A percentile compares a stretch with the other conserved stretches of the same genome.
These are phyloP conservation scores for Kwoniella shandongensis DNA, from an alignment of 768 basidiomycete genomes.

Conservation along the genomic window DNA sequence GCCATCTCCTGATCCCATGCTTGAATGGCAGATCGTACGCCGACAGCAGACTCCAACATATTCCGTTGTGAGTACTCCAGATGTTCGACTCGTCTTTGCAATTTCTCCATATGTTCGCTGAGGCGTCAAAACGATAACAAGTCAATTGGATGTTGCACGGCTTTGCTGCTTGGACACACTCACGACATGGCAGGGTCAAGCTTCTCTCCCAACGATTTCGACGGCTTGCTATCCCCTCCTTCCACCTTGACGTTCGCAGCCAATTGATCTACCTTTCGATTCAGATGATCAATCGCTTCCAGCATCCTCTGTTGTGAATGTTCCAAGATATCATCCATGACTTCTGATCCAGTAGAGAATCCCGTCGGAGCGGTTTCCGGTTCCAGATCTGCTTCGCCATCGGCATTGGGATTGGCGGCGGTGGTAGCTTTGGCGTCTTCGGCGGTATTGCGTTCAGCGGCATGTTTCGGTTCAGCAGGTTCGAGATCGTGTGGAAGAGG, in stretches of 20 bases:
- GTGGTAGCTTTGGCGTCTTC: no score
- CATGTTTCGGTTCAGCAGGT: conserved; percentile 5
- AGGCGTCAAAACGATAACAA: neutral
- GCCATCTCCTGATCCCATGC: conserved; percentile 35
- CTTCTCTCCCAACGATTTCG: neutral
- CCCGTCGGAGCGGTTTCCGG: neutral
- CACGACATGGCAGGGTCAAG: conserved; percentile 18
- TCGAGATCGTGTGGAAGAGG: conserved; percentile 12
- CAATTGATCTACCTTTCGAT: conserved; percentile 23
- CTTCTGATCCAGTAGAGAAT: conserved; percentile 40
- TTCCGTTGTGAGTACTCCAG: conserved; percentile 29
- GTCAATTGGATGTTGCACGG: neutral
- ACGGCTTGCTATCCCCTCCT: neutral
- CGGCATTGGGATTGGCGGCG: neutral
- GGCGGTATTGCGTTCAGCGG: no score
- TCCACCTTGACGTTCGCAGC: conserved; percentile 15
- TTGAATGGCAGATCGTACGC: conserved; percentile 25
- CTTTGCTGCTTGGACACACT: conserved; percentile 1
- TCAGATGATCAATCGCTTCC: conserved; percentile 40
- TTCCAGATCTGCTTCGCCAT: conserved; percentile 2
- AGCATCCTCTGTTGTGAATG: conserved; percentile 49
- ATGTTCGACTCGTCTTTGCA: conserved; percentile 23
- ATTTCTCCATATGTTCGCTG: conserved; percentile 18
- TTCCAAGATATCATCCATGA: conserved; percentile 49
- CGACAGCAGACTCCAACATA: conserved; percentile 28